A percentile compares a stretch with the other conserved stretches of the same genome.
Conservation (phyloP, 1,139 yeast genomes). For the Sugiyamaella xylanicola region DNA sequence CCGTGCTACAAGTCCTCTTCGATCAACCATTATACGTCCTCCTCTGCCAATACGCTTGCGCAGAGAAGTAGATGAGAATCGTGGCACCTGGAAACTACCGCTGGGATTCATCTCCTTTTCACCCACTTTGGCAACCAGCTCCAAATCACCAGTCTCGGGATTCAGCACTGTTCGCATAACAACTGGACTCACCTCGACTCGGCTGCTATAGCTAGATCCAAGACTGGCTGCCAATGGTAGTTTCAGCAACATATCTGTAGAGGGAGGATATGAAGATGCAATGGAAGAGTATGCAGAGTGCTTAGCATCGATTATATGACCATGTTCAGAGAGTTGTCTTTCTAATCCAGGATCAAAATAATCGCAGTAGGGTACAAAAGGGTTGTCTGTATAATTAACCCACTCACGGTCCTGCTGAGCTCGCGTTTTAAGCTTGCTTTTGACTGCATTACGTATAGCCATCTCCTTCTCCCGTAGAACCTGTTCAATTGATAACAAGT, state of each 20-base stretch:
- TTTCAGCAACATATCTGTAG: slow-evolving; percentile 45
- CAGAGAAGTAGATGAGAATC: slow-evolving; percentile 49
- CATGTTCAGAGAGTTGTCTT: slow-evolving; percentile 29
- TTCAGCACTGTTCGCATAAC: slow-evolving; percentile 30
- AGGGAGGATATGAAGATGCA: slow-evolving; percentile 71
- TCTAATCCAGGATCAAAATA: slow-evolving; percentile 53
- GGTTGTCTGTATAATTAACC: slow-evolving; percentile 86
- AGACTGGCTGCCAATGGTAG: slow-evolving; percentile 37
- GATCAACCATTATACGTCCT: slow-evolving; percentile 71
- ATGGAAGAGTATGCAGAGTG: slow-evolving; percentile 84
- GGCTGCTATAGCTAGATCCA: slow-evolving; percentile 37
- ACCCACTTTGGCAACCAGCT: slow-evolving; percentile 28
- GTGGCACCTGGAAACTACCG: slow-evolving; percentile 36
- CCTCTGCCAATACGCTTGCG: slow-evolving; percentile 78
- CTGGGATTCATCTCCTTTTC: slow-evolving; percentile 35
- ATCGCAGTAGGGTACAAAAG: slow-evolving; percentile 84
- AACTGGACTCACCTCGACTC: slow-evolving; percentile 36
- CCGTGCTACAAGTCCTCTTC: slow-evolving; percentile 50
- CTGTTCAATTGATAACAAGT: slow-evolving; percentile 77
- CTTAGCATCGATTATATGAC: slow-evolving; percentile 51
- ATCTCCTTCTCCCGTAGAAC: slow-evolving; percentile 75
- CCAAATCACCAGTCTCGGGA: slow-evolving; percentile 27
- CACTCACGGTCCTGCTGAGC: slow-evolving; percentile 70
- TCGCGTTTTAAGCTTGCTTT: slow-evolving; percentile 76
- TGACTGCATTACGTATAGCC: slow-evolving; percentile 77